Evolutionary conservation across 352 stramenopile species (phyloP), one percentile per base, ranked within the genome.

Genomic region (Phytopythium boreale): DNA sequence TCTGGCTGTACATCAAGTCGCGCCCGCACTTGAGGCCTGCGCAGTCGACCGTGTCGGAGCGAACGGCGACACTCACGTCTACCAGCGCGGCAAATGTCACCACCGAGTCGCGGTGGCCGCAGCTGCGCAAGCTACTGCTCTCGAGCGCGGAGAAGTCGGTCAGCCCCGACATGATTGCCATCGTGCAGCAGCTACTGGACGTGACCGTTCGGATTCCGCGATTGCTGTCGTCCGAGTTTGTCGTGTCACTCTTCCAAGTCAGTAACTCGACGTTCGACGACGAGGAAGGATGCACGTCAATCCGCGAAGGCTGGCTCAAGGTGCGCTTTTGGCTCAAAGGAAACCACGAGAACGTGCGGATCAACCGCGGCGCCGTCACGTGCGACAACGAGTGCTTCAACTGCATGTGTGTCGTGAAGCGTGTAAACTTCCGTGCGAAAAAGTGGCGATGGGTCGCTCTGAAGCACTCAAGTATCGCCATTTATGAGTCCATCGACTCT

Each of bases 351-450:
- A 92, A 95, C 58, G 84, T 95, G 31, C 87, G 81, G 17, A 89
- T 95, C 56, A 92, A 95, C 53, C 84, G 83, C 17, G 84, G 79
- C 2, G 84, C 84, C 0, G 70, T 80, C 24, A 88, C 81, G 17
- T 95, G 87, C 50, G 87, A 95, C 70, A 95, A 95, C 46, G 82
- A 93, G 63, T 95, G 83, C 66, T 92, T 93, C 66, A 95, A 95
- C 74, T 95, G 87, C 71, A 92, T 93, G 79, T 95, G 87, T 56
- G 84, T 95, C 26, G 77, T 93, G 39, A 95, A 95, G 75, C 86
- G 86, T 9, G 80, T 93, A 1, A 84, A 90, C 62, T 91, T 92
- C 61, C 87, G 88, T n/a, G 80, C 84, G 0, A 92, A 92, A 65
- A 84, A 88, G 36, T 80, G 82, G 76, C 75, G 83, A 31, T 95